phyloP scores from a whole-genome alignment of 108 stramenopile genomes.

The Pseudonitzschia delicatissima region DNA sequence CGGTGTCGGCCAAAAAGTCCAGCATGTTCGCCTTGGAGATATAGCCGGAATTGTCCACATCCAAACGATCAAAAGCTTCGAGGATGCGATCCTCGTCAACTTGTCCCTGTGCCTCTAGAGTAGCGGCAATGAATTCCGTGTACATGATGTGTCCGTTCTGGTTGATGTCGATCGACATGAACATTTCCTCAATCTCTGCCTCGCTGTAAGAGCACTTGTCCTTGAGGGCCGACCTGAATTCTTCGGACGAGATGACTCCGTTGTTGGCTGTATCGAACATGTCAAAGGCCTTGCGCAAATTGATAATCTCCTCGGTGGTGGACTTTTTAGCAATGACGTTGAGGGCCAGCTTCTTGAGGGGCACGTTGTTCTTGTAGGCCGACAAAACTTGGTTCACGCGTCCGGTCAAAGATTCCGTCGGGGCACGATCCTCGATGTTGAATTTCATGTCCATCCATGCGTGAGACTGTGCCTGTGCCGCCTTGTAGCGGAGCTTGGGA shows the following conservation, averaged over 20 bases:
- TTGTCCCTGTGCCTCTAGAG: conserved; percentile 38
- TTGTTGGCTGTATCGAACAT: conserved; percentile 53
- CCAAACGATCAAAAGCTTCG: conserved; percentile 81
- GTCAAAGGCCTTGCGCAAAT: conserved; percentile 75
- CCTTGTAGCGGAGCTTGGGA: conserved; percentile 49
- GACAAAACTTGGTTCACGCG: conserved; percentile 37
- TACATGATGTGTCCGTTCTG: conserved; percentile 62
- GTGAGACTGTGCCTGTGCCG: conserved; percentile 44
- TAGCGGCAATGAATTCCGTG: conserved; percentile 76
- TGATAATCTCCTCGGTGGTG: conserved; percentile 57
- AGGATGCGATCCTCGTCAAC: conserved; percentile 63
- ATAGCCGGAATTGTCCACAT: conserved; percentile 69
- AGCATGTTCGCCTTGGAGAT: conserved; percentile 59
- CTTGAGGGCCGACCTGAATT: conserved; percentile 37
- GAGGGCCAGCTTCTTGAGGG: conserved; percentile 49
- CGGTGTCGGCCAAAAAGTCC: conserved; percentile 41
- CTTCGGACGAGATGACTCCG: conserved; percentile 63
- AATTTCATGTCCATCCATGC: conserved; percentile 53
- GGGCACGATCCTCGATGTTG: conserved; percentile 17
- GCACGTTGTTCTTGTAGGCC: conserved; percentile 39
- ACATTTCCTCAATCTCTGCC: conserved; percentile 43
- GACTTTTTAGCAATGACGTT: conserved; percentile 66
- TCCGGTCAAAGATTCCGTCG: conserved; percentile 12
- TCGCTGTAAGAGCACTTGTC: conserved; percentile 37
- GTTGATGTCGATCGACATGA: conserved; percentile 56